phyloP scores from a whole-genome alignment of 768 basidiomycete species.

The Sarcodon aspratus region DNA sequence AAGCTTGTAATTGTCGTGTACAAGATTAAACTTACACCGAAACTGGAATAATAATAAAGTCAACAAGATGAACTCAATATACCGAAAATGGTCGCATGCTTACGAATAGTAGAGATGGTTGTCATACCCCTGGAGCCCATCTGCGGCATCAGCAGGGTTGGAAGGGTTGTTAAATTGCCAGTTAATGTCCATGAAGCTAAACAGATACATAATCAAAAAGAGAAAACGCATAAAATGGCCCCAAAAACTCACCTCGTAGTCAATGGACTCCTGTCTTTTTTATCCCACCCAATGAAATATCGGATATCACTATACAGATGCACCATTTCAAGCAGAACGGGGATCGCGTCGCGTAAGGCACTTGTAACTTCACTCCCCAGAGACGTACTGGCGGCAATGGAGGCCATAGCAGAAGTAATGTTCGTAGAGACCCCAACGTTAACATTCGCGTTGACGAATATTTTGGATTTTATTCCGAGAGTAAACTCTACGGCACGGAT shows the following conservation, averaged over 20 bases:
- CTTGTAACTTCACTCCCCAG: slow-evolving; percentile 14
- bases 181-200: slow-evolving; percentile 70
- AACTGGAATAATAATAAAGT: slow-evolving; percentile 19
- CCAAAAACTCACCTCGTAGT: slow-evolving; percentile 24
- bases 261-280: slow-evolving; percentile 14
- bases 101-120: slow-evolving; percentile 73
- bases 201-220: not conserved
- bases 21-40: slow-evolving; percentile 12
- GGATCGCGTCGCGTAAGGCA: slow-evolving; percentile 23
- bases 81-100: slow-evolving; percentile 11
- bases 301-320: not conserved
- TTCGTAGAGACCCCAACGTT: slow-evolving; percentile 13
- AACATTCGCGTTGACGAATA: too few species aligned
- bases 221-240: not conserved
- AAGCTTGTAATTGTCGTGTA: not conserved
- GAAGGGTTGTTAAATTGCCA: slow-evolving; percentile 54
- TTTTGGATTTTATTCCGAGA: slow-evolving; percentile 37
- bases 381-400: slow-evolving; percentile 4
- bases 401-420: slow-evolving; percentile 22
- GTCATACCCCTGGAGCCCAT: slow-evolving; percentile 67
- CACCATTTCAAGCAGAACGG: slow-evolving; percentile 23
- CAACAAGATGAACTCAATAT: not conserved
- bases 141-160: slow-evolving; percentile 59
- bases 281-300: not conserved
- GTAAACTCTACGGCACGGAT: slow-evolving; percentile 53